phyloP scores from a whole-genome alignment of 2,329 filamentous ascomycete species.

The Penicillium hesseltinei region DNA sequence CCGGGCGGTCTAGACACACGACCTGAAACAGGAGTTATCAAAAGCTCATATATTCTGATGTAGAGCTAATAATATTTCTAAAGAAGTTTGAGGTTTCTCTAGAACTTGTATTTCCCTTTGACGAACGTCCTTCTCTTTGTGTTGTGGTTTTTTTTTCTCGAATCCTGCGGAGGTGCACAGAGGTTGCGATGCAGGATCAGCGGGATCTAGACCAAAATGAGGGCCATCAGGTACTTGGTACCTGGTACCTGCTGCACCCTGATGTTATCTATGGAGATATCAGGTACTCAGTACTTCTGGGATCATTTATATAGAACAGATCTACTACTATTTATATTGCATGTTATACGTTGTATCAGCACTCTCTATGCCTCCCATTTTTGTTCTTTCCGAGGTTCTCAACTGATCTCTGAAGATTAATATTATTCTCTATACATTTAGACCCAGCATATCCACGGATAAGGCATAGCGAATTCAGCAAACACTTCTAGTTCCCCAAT shows the following conservation, averaged over 20 bases:
- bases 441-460: background rate
- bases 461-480: background rate
- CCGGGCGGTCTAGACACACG: slow-evolving; percentile 35
- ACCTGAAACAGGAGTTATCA: slow-evolving; percentile 22
- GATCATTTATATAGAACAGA: background rate
- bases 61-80: background rate
- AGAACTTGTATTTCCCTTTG: background rate
- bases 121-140: background rate
- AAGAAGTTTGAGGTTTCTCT: background rate
- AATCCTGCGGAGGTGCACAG: slow-evolving; percentile 6
- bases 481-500: background rate
- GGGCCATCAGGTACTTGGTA: background rate
- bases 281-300: background rate
- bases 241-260: background rate
- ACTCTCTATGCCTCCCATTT: background rate
- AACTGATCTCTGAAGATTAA: background rate
- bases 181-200: slow-evolving; percentile 17
- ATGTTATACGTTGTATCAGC: background rate
- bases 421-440: background rate
- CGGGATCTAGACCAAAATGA: slow-evolving; percentile 22
- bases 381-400: background rate
- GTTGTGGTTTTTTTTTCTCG: background rate
- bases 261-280: background rate
- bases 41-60: background rate
- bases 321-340: background rate